A percentile compares a stretch with the other conserved stretches of the same genome.
These are phyloP conservation scores for Podaxis pistillaris DNA, from an alignment of 768 basidiomycete species.

Conservation along the genomic window DNA sequence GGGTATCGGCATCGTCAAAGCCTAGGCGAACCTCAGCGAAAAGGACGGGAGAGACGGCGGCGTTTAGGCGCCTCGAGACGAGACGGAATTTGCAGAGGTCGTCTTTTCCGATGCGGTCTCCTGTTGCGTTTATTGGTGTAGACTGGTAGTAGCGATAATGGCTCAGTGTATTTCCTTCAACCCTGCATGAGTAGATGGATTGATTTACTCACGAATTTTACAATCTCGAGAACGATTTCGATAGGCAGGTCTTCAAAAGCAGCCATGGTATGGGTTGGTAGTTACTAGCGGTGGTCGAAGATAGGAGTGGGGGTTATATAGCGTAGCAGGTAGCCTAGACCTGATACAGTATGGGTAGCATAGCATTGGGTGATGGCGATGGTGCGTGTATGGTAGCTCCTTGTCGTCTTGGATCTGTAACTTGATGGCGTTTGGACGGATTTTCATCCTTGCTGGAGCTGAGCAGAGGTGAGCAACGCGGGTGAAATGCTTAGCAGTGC, in stretches of 20 bases:
- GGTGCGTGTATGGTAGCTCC: not conserved
- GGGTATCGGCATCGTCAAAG: not conserved
- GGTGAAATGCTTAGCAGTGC: no score
- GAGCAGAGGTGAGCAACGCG: no score
- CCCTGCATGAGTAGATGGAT: not conserved
- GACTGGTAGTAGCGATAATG: not conserved
- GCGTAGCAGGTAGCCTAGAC: not conserved
- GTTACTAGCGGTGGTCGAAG: not conserved
- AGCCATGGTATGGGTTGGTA: not conserved
- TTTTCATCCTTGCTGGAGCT: not conserved
- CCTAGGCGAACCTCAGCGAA: not conserved
- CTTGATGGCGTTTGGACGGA: not conserved
- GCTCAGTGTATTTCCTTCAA: not conserved
- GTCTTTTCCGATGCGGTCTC: not conserved
- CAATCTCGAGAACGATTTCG: conserved; percentile 3
- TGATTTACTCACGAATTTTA: not conserved
- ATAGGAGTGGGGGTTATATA: not conserved
- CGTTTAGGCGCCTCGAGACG: not conserved
- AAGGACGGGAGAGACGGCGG: not conserved
- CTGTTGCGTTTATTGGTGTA: not conserved
- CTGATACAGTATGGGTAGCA: not conserved
- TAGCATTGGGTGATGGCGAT: not conserved
- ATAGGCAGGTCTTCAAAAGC: conserved; percentile 4
- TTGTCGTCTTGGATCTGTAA: not conserved
- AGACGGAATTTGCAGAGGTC: conserved; percentile 4